Evolutionary conservation across 768 basidiomycete genomes (phyloP).

Genomic region (Termitomyces heimii): DNA sequence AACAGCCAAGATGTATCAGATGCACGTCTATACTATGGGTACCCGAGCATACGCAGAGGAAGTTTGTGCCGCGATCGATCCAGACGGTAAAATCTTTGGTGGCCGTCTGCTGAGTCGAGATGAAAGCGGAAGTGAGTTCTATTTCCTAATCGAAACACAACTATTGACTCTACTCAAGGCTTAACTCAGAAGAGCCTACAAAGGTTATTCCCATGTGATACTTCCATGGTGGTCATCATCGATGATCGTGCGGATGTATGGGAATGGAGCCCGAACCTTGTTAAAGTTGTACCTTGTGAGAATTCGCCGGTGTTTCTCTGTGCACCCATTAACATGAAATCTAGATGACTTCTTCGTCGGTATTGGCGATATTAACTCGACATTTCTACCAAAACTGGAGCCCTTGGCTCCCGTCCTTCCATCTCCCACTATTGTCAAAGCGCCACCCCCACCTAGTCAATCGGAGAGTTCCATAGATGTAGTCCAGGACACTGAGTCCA

Average conservation of each 20-base stretch:
- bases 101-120: constrained; percentile 88
- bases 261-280: constrained; percentile 95
- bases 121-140: constrained; percentile 87
- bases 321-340: background rate
- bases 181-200: constrained; percentile 89
- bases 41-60: constrained; percentile 95
- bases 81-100: constrained; percentile 78
- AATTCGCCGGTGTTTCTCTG: constrained; percentile 1
- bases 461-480: background rate
- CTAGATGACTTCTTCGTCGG: constrained; percentile 96
- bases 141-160: background rate
- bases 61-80: constrained; percentile 93
- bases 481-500: background rate
- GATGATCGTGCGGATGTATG: constrained; percentile 98
- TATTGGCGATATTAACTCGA: constrained; percentile 96
- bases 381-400: constrained; percentile 81
- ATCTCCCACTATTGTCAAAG: constrained; percentile 16
- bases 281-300: constrained; percentile 94
- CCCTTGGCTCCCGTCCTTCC: constrained; percentile 37
- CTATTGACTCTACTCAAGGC: constrained; percentile 37
- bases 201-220: constrained; percentile 92
- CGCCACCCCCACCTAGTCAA: background rate
- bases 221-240: constrained; percentile 98
- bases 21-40: constrained; percentile 99
- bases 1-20: constrained; percentile 81